Evolutionary conservation across 805 yeast species (phyloP).

Genomic region (Wickerhamiella shivajii): DNA sequence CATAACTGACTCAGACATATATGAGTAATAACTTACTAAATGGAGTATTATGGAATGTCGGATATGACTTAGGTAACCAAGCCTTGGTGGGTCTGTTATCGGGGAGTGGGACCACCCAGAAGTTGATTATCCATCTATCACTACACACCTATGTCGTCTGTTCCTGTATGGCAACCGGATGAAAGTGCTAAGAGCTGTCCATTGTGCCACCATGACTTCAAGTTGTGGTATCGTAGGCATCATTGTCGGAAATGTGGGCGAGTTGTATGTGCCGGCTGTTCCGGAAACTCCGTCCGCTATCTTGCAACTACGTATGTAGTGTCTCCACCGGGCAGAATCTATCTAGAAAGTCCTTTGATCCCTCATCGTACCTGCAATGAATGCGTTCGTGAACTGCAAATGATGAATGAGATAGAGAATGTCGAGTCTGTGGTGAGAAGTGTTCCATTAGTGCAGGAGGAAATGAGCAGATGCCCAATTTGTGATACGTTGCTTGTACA

Average conservation of each 20-base stretch:
- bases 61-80: too few species aligned
- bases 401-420: slow-evolving; percentile 26
- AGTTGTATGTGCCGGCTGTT: slow-evolving; percentile 60
- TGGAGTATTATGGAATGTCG: too few species aligned
- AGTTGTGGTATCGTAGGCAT: slow-evolving; percentile 57
- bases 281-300: slow-evolving; percentile 37
- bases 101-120: too few species aligned
- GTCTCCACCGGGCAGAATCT: slow-evolving; percentile 35
- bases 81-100: too few species aligned
- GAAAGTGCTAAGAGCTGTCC: slow-evolving; percentile 37
- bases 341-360: slow-evolving; percentile 36
- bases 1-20: too few species aligned
- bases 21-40: too few species aligned
- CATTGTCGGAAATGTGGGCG: slow-evolving; percentile 69
- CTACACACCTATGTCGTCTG: too few species aligned
- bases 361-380: slow-evolving; percentile 62
- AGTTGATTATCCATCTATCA: too few species aligned
- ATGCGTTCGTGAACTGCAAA: slow-evolving; percentile 49
- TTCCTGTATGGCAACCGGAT: slow-evolving; percentile 62
- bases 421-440: slow-evolving; percentile 17
- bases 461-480: slow-evolving; percentile 27
- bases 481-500: slow-evolving; percentile 23
- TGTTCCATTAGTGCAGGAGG: slow-evolving; percentile 18
- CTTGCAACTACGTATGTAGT: slow-evolving; percentile 47
- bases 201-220: slow-evolving; percentile 38